These are phyloP conservation scores for Diaporthe vaccinii DNA, from an alignment of 2,329 filamentous ascomycete genomes.

Conservation along the genomic window DNA sequence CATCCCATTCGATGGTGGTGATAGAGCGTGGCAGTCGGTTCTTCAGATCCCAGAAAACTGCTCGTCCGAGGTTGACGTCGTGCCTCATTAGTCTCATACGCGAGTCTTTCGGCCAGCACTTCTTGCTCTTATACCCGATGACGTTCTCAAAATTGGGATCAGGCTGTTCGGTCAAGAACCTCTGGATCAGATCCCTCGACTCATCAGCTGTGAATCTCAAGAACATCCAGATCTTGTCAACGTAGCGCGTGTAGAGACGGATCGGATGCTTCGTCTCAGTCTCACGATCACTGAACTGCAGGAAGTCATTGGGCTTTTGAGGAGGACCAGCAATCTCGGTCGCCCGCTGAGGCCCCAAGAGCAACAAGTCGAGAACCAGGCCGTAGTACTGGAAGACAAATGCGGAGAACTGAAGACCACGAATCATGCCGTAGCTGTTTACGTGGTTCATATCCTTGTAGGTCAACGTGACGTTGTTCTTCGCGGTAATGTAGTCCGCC, in stretches of 20 bases:
- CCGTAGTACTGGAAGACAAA: conserved; percentile 99
- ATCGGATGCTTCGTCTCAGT: conserved; percentile 96
- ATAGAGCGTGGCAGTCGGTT: conserved; percentile 94
- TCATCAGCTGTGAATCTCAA: conserved; percentile 94
- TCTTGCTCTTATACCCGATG: conserved; percentile 99
- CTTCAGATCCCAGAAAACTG: conserved; percentile 99
- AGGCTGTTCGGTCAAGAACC: conserved; percentile 97
- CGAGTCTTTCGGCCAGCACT: conserved; percentile 98
- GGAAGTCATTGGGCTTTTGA: conserved; percentile 94
- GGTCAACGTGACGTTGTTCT: conserved; percentile 99
- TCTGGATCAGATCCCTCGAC: conserved; percentile 94
- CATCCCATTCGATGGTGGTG: conserved; percentile 99
- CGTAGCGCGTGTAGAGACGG: conserved; percentile 96
- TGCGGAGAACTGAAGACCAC: conserved; percentile 95
- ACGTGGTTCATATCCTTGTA: conserved; percentile 99
- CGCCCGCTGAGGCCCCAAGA: conserved; percentile 94
- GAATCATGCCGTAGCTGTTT: conserved; percentile 98
- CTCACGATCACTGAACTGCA: conserved; percentile 94
- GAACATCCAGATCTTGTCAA: conserved; percentile 99
- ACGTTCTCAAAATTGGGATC: conserved; percentile 99
- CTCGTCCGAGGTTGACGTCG: conserved; percentile 96
- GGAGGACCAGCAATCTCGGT: conserved; percentile 97
- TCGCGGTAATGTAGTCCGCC: conserved; percentile 98
- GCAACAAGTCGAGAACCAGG: conserved; percentile 90
- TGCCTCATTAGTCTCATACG: conserved; percentile 99